These are phyloP conservation scores for Irpex sp. DNA, from an alignment of 1,284 basidiomycete species.

Conservation along the genomic window DNA sequence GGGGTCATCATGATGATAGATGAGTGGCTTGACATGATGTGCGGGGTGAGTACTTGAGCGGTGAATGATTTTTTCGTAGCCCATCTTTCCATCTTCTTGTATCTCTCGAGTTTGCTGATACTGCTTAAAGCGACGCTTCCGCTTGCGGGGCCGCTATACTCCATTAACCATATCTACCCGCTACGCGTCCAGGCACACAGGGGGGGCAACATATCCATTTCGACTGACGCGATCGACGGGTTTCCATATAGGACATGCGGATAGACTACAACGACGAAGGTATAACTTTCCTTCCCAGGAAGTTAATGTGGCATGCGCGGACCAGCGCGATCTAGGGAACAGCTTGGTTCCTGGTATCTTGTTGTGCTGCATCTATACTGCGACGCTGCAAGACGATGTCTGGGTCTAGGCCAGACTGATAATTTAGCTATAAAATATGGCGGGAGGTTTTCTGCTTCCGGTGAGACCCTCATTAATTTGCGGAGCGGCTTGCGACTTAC, in stretches of 20 bases:
- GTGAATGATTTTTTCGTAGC: neutral
- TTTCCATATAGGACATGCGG: neutral
- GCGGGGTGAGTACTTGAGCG: neutral
- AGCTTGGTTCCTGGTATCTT: neutral
- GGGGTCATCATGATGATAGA: neutral
- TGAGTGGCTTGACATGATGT: neutral
- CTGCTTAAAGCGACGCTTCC: neutral
- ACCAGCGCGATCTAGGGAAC: neutral
- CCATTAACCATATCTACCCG: neutral
- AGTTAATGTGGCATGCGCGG: neutral
- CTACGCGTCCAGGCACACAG: neutral
- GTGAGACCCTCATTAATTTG: neutral
- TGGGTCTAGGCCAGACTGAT: neutral
- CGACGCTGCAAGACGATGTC: neutral
- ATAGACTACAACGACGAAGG: neutral
- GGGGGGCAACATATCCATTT: slow-evolving; percentile 1
- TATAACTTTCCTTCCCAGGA: neutral
- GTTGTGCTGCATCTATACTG: neutral
- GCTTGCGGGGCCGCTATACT: neutral
- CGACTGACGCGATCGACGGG: neutral
- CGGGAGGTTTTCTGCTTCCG: slow-evolving; percentile 1
- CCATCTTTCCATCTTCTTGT: neutral
- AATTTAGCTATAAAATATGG: neutral
- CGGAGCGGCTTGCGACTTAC: neutral
- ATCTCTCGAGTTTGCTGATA: neutral